These are phyloP conservation scores for Trichoderma gamsii DNA, from an alignment of 495 filamentous ascomycete genomes.

Conservation along the genomic window DNA sequence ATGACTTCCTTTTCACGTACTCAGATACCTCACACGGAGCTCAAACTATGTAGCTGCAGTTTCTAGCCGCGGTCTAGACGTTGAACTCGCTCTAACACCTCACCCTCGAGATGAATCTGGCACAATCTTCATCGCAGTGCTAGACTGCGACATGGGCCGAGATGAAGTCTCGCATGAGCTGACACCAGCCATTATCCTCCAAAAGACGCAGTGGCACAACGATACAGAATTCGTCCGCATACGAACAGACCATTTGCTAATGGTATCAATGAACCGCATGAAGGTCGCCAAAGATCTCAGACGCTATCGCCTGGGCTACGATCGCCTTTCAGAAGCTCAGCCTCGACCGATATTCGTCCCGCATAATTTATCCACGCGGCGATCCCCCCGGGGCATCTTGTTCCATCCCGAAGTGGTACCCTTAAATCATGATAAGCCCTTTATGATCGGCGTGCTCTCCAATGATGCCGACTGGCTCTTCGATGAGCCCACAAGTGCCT, in stretches of 20 bases:
- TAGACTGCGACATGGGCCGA: constrained; percentile 3
- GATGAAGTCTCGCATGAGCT: neutral
- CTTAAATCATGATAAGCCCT: neutral
- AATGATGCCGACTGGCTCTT: neutral
- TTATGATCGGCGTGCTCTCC: neutral
- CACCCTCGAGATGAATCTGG: neutral
- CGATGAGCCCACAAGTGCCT: too few species aligned
- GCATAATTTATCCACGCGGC: neutral
- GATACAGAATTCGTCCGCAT: constrained; percentile 1
- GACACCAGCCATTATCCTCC: neutral
- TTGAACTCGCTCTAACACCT: neutral
- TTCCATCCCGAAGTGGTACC: neutral
- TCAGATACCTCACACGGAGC: neutral
- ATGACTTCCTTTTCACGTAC: neutral
- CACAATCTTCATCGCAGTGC: neutral
- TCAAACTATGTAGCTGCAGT: neutral
- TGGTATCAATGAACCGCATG: neutral
- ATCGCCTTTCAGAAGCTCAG: neutral
- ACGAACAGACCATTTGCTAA: neutral
- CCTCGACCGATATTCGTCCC: neutral
- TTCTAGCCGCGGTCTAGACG: neutral
- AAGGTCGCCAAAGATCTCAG: neutral
- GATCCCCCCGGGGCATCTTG: neutral
- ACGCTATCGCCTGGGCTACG: neutral
- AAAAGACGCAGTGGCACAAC: neutral